These are phyloP conservation scores for Sporothrix curviconia DNA, from an alignment of 2,329 filamentous ascomycete genomes.

Conservation along the genomic window DNA sequence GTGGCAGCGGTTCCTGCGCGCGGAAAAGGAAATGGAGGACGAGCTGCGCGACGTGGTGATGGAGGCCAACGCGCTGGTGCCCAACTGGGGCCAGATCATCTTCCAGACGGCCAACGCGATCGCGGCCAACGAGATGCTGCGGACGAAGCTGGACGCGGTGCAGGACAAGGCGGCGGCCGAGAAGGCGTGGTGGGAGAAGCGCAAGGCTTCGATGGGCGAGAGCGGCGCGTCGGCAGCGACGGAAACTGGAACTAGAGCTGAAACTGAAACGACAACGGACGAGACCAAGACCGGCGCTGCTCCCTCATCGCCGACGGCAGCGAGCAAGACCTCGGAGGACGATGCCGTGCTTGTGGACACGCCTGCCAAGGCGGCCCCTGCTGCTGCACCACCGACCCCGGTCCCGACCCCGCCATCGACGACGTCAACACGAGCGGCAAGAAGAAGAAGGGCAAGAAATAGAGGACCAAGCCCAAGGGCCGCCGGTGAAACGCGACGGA, in stretches of 20 bases:
- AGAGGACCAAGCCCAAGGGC: conserved; percentile 8
- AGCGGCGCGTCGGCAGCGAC: conserved; percentile 57
- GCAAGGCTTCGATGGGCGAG: conserved; percentile 35
- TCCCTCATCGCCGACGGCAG: not conserved
- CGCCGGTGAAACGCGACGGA: not conserved
- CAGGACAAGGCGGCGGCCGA: conserved; percentile 65
- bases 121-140: conserved; percentile 72
- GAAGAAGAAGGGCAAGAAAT: conserved; percentile 64
- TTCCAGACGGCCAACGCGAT: conserved; percentile 99
- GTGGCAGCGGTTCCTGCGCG: conserved; percentile 84
- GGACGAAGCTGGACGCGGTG: conserved; percentile 67
- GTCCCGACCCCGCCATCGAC: conserved; percentile 11
- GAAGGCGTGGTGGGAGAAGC: conserved; percentile 87
- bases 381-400: not conserved
- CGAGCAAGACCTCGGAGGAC: conserved; percentile 52
- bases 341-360: conserved; percentile 72
- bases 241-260: too few relatives aligned
- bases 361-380: conserved; percentile 26
- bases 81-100: conserved; percentile 87
- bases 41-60: conserved; percentile 89
- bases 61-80: conserved; percentile 87
- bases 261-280: too few relatives aligned
- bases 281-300: conserved; percentile 49
- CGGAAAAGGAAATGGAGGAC: conserved; percentile 96
- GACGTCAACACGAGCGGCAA: conserved; percentile 33